Evolutionary conservation across 805 yeast species (phyloP).

Genomic region (Wickerhamomyces bisporus): DNA sequence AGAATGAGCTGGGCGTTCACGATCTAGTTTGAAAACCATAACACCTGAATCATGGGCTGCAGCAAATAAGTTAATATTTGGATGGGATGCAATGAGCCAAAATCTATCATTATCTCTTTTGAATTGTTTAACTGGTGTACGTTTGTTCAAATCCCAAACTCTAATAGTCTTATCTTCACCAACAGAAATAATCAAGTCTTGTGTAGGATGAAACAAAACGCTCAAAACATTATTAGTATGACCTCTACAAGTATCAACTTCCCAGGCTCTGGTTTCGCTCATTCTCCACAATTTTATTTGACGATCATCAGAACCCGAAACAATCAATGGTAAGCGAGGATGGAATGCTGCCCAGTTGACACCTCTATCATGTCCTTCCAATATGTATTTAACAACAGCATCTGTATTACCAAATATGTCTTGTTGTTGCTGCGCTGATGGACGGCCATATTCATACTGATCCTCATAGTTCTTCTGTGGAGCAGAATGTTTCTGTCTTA

Average conservation of each 20-base stretch:
- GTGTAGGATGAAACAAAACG: constrained; percentile 88
- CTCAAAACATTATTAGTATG: constrained; percentile 91
- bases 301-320: constrained; percentile 94
- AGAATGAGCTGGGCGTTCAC: constrained; percentile 93
- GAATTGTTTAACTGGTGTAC: constrained; percentile 91
- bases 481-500: constrained; percentile 93
- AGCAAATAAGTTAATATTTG: constrained; percentile 86
- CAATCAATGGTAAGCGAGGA: constrained; percentile 91
- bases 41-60: constrained; percentile 97
- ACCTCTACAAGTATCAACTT: constrained; percentile 96
- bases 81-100: constrained; percentile 90
- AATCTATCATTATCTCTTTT: constrained; percentile 91
- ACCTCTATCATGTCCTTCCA: constrained; percentile 98
- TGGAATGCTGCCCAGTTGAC: constrained; percentile 99
- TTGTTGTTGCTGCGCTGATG: constrained; percentile 74
- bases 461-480: constrained; percentile 45
- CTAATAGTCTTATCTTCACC: constrained; percentile 95
- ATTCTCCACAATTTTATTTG: constrained; percentile 95
- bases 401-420: constrained; percentile 93
- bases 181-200: constrained; percentile 86
- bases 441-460: constrained; percentile 36
- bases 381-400: constrained; percentile 89
- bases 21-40: constrained; percentile 94
- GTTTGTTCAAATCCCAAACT: constrained; percentile 93
- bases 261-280: constrained; percentile 98